Base-by-base conservation (phyloP, 2,329 filamentous ascomycete genomes). In the Claviceps arundinis region DNA sequence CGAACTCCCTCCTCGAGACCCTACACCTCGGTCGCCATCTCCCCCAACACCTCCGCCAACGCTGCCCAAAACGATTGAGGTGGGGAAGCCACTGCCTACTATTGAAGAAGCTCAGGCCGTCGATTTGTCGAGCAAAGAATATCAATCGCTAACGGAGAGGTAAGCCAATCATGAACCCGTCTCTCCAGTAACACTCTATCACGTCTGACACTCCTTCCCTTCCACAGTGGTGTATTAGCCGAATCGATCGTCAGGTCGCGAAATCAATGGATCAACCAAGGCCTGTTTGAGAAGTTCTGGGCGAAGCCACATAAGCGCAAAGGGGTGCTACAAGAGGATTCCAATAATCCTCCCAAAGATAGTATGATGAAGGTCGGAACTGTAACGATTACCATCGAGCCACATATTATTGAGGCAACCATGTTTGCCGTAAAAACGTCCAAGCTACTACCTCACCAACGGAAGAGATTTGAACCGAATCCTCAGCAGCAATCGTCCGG, bases 201-300 rank as follows among this genome's bases (percentile, higher is more conserved):
- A 14, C 22, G n/a, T 14, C 51, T 53, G 17, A 47, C 11, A n/a
- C 5, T 26, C 14, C 37, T 26, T 37, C 22, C 14, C 37, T 37
- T 16, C 54, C 54, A 49, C 60, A 89, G 87, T 67, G 85, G 84
- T 58, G 85, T 91, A 19, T 72, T 91, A 53, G 75, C 78, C 60
- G 84, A 89, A 58, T 88, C 87, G 2, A 74, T 93, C 26, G 70
- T 78, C 48, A 77, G 85, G 61, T 93, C 87, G 60, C 82, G 85
- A 54, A 75, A 82, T 53, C 80, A 77, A 75, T 89, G 85, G 85
- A 76, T 85, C 24, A 77, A 73, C 61, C 81, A 85, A 58, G 83
- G 84, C 34, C 75, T 89, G 47, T 87, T 89, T 59, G 82, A 88
- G 59, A 85, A 81, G 60, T 89, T 85, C 65, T 89, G 85, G 85